phyloP scores from a whole-genome alignment of 495 filamentous ascomycete species.

The Bombardia bombarda region DNA sequence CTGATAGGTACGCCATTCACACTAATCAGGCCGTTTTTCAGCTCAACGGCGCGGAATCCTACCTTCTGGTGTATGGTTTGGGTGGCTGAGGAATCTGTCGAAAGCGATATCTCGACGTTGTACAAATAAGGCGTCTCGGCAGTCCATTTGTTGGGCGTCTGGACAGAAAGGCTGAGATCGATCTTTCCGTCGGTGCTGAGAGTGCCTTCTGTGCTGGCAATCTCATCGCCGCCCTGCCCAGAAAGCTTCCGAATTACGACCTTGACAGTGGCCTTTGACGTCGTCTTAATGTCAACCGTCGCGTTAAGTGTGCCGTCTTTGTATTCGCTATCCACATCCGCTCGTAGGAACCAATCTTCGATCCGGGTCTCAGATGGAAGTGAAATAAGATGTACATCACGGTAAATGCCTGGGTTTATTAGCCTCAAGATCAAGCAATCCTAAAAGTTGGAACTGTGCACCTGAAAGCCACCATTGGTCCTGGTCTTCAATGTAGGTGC shows the following conservation, averaged over 20 bases:
- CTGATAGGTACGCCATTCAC: constrained; percentile 52
- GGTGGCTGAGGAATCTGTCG: neutral
- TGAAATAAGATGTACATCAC: constrained; percentile 54
- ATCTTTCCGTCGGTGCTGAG: constrained; percentile 7
- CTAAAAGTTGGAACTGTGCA: constrained; percentile 13
- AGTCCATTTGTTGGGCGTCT: constrained; percentile 52
- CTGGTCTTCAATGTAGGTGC: constrained; percentile 59
- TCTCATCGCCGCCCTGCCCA: constrained; percentile 8
- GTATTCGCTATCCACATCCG: constrained; percentile 48
- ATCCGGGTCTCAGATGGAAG: constrained; percentile 45
- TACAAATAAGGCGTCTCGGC: constrained; percentile 59
- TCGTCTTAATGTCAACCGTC: constrained; percentile 29
- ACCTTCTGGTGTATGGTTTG: constrained; percentile 22
- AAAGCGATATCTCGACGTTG: constrained; percentile 31
- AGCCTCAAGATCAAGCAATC: neutral
- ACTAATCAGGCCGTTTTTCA: constrained; percentile 46
- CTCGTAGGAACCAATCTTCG: constrained; percentile 50
- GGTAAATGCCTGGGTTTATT: constrained; percentile 44
- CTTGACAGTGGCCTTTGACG: constrained; percentile 18
- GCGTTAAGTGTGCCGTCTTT: constrained; percentile 44
- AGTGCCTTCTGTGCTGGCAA: constrained; percentile 9
- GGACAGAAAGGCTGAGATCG: constrained; percentile 32
- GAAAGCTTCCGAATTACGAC: constrained; percentile 27
- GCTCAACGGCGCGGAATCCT: constrained; percentile 53
- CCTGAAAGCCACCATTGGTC: constrained; percentile 52